Base-by-base conservation (phyloP, 441 rosid species). In the Metrosideros polymorpha region DNA sequence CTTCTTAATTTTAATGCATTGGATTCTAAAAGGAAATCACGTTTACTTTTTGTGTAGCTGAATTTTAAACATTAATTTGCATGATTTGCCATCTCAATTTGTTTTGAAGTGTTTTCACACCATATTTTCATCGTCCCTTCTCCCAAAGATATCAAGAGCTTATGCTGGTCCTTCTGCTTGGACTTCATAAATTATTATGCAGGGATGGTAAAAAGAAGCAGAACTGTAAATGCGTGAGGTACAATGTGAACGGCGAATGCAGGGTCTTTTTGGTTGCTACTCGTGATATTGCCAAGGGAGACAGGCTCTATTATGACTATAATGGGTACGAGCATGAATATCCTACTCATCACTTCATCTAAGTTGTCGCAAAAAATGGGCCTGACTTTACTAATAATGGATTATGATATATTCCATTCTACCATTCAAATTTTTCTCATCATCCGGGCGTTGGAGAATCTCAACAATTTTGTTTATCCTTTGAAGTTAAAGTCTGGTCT, bases 191-290 rank as follows among this genome's bases (percentile, higher is more conserved):
- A 84, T 87, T 89, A 88, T 85, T 92, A 89, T 93, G 95, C 98
- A 97, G 97, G 93, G 94, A 93, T 77, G 94, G 97, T 86, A 97
- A 90, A 93, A 95, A 92, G 95, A 97, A 97, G 94, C 97, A 94
- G 93, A 97, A 97, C 88, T 93, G 97, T 89, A 97, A 97, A 89
- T 97, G 98, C 88, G 98, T 97, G 93, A 96, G 99, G 91, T 97
- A 94, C 89, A 89, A 89, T 91, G 92, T 95, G 61, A 92, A 95
- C 51, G 97, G 98, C 5, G 98, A 97, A 89, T 96, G 97, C 91
- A 89, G 97, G 87, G 98, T 95, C 86, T 90, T 96, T 90, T 90
- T 97, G 93, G 98, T 97, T 87, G 98, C 98, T 47, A 96, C 94
- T 52, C 95, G 97, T 22, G 99, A 96, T 87, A 96, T 97, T 87